phyloP scores from a whole-genome alignment of 306 rosid species.

The Dicorynia guianensis region DNA sequence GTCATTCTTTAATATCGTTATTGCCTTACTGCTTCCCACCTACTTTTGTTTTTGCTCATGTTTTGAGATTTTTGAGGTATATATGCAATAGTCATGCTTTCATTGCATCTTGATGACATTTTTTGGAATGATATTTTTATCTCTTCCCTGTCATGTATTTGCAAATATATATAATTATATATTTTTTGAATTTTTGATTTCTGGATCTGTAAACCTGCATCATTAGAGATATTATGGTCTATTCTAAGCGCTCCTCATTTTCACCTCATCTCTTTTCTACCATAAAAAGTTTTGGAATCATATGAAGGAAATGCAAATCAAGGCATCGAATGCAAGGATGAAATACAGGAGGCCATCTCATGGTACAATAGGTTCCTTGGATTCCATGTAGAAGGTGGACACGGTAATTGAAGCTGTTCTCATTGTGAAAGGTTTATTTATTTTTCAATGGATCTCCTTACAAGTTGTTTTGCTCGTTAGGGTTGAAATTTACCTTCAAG shows the following conservation, averaged over 20 bases:
- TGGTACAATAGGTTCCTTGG: constrained; percentile 91
- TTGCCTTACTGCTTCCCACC: no score
- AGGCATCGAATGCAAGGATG: constrained; percentile 50
- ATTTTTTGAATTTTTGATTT: background rate
- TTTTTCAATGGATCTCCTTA: constrained; percentile 34
- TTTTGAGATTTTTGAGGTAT: no score
- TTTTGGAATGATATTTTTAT: no score
- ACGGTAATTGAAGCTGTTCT: constrained; percentile 61
- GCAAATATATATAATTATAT: no score
- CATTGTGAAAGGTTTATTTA: constrained; percentile 20
- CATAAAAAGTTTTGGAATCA: constrained; percentile 50
- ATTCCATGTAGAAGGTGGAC: constrained; percentile 82
- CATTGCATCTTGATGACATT: no score
- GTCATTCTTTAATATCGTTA: no score
- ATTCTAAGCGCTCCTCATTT: background rate
- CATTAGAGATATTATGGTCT: background rate
- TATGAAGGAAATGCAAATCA: constrained; percentile 55
- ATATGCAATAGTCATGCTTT: no score
- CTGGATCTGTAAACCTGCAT: constrained; percentile 9
- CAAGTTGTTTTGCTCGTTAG: constrained; percentile 48
- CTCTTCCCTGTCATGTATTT: no score
- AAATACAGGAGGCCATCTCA: constrained; percentile 66
- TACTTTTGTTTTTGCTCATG: no score
- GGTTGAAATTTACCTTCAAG: constrained; percentile 84
- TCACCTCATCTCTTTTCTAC: background rate